Evolutionary conservation across 768 basidiomycete species (phyloP), one percentile per base, ranked within the genome.

Genomic region (Auriscalpium orientale): DNA sequence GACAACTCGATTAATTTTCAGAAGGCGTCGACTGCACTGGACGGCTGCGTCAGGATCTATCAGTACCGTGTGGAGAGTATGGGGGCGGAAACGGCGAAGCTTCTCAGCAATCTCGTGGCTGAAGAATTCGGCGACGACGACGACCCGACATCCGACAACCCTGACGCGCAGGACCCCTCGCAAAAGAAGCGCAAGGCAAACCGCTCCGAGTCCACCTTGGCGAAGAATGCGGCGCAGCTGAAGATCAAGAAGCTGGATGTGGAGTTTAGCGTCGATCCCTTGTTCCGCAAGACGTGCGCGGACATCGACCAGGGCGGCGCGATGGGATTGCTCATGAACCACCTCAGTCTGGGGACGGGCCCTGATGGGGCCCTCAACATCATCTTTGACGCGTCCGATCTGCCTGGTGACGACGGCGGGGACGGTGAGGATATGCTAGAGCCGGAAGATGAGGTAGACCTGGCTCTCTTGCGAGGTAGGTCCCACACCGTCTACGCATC

Each of bases 11-110:
- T 99, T 78, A 98, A 99, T 71, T 99, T 99, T 67, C 97, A 98
- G 72, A 95, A 95, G 67, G 97, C 97, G 15, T 95, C 92, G 0
- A 95, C 87, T 68, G 98, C 97, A 0, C 82, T 99, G 20, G 97
- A 99, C 57, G 97, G 95, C 3, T 99, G 97, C 70, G 93, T 99
- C 70, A 99, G 98, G 74, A 98, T 99, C 59, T 99, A 95, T 94
- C 98, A 95, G 8, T 92, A 89, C 62, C 87, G 97, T 47, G 95
- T 99, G 43, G 97, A 99, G 70, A 91, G 88, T 58, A 94, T 98
- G 37, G 92, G 91, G 21, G 95, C 92, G 0, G 97, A 98, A 70
- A 98, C 95, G 0, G 93, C 93, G 28, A 98, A 97, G 68, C 79
- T 99, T 12, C 77, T 98, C 55, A 91, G 86, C 64, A 98, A 98